Percentiles rank a stretch among this genome's conserved stretches.
These are phyloP conservation scores for Nicotiana attenuata DNA, from an alignment of 257 asterid genomes.

Conservation along the genomic window DNA sequence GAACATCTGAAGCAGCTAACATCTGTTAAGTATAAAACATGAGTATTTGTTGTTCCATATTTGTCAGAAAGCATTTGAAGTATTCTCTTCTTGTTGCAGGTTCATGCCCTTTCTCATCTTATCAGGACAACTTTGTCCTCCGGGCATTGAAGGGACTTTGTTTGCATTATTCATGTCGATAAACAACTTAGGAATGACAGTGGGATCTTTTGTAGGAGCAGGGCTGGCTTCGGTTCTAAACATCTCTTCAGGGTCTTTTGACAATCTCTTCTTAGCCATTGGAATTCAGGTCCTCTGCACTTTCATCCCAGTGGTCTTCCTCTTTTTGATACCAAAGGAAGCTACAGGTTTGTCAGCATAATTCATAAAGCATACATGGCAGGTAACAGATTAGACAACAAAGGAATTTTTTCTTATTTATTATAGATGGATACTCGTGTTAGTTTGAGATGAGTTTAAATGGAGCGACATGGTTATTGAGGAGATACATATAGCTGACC, in stretches of 20 bases:
- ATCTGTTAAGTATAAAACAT: neutral
- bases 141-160: slow-evolving; percentile 84
- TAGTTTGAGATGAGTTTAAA: neutral
- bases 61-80: neutral
- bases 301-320: slow-evolving; percentile 53
- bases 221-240: slow-evolving; percentile 68
- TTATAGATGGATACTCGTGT: neutral
- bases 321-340: slow-evolving; percentile 81
- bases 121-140: slow-evolving; percentile 97
- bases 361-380: slow-evolving; percentile 18
- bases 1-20: slow-evolving; percentile 1
- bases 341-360: slow-evolving; percentile 78
- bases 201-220: slow-evolving; percentile 83
- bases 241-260: slow-evolving; percentile 83
- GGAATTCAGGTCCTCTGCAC: slow-evolving; percentile 60
- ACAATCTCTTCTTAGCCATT: slow-evolving; percentile 57
- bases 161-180: slow-evolving; percentile 94
- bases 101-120: slow-evolving; percentile 93
- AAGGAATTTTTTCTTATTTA: neutral
- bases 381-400: neutral
- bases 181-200: slow-evolving; percentile 74
- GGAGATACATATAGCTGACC: neutral
- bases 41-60: neutral
- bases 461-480: neutral
- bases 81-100: slow-evolving; percentile 37